Base-by-base conservation (phyloP, 2,329 filamentous ascomycete genomes). In the Conoideocrella luteorostrata region DNA sequence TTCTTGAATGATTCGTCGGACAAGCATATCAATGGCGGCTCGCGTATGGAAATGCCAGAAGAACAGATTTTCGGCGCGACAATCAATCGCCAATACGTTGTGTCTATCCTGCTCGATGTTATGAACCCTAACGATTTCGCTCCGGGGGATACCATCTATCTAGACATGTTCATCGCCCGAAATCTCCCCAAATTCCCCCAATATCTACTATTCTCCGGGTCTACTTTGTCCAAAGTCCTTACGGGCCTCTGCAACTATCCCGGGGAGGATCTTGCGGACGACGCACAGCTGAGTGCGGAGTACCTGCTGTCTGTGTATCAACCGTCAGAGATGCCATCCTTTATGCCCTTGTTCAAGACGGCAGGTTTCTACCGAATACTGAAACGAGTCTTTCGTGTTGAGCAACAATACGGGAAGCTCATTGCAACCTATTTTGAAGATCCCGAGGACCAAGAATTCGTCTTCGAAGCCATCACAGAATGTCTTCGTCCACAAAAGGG, bases 121-220 rank as follows among this genome's bases (percentile, higher is more conserved):
- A 95, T 98, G 88, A 86, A 82, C 39, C 69, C 80, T 1, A 71
- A 75, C 4, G 80, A 86, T 37, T 97, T 95, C 63, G 77, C 81
- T 1, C 66, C 82, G 0, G 80, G 86, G 48, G 89, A 97, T 58
- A 90, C 86, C 11, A 87, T 98, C 44, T 98, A 95, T 63, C 77
- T 98, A 35, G 89, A 98, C 64, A 98, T 98, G 89, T 98, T 98
- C 58, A 86, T 98, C 59, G 91, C 93, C 15, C 82, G 93, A 44
- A 98, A 95, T 59, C 69, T 98, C 39, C 88, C 94, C 4, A 98
- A 98, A 62, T 98, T 95, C 57, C 89, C 90, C 1, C 91, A 97
- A 60, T 96, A 96, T 57, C 82, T 98, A 40, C 77, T 97, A 10
- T 79, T 98, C 37, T 86, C 91, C 0, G 93, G 90, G 15, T 89